These are phyloP conservation scores for Cantharellus cinnabarinus DNA, from an alignment of 768 basidiomycete species.

Conservation along the genomic window DNA sequence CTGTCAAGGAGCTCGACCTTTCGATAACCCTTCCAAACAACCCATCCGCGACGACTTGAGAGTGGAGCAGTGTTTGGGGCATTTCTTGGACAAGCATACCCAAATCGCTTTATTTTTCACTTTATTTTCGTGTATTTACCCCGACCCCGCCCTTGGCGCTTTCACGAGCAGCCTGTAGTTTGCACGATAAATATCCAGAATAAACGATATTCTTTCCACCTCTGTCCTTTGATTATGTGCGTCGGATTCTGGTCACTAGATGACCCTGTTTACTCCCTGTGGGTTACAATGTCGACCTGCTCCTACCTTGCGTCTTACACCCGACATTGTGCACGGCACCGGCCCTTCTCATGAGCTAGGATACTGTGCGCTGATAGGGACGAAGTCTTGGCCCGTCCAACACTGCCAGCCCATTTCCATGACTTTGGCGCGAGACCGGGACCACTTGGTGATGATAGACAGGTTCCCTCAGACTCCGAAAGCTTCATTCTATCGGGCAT, in stretches of 20 bases:
- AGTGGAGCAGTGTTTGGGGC: too few relatives aligned
- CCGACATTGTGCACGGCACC: background rate
- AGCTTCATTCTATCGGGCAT: constrained; percentile 45
- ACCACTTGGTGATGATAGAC: background rate
- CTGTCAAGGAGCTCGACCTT: too few relatives aligned
- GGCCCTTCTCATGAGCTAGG: background rate
- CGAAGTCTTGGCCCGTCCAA: constrained; percentile 6
- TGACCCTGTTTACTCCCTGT: constrained; percentile 6
- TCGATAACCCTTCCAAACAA: too few relatives aligned
- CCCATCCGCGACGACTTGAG: too few relatives aligned
- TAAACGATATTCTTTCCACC: too few relatives aligned
- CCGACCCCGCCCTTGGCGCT: too few relatives aligned
- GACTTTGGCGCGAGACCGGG: constrained; percentile 2
- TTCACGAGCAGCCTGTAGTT: too few relatives aligned
- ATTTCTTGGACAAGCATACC: too few relatives aligned
- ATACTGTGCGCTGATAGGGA: constrained; percentile 8
- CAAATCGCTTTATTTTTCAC: too few relatives aligned
- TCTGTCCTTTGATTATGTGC: constrained; percentile 1
- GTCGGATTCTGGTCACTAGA: constrained; percentile 5
- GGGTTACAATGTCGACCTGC: background rate
- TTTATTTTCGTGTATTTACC: too few relatives aligned
- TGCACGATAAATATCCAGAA: too few relatives aligned
- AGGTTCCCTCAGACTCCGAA: background rate
- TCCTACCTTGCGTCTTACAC: background rate
- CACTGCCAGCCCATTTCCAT: constrained; percentile 4